Percentiles rank a stretch among this genome's conserved stretches.
phyloP scores from a whole-genome alignment of 345 rosid species.

The Gossypium sturtianum region DNA sequence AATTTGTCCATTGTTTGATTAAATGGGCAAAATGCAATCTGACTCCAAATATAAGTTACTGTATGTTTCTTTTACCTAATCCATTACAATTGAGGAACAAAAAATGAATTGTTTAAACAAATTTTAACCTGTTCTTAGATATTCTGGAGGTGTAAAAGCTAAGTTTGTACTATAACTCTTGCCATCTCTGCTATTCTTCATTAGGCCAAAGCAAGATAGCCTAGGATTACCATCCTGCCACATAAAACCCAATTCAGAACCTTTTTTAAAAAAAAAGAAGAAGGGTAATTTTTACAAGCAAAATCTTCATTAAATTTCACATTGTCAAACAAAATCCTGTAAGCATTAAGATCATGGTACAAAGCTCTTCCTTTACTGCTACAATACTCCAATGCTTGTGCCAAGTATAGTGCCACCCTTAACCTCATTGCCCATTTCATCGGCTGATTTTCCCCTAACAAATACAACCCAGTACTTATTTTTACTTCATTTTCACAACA shows the following conservation, averaged over 20 bases:
- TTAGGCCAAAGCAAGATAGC: slow-evolving; percentile 88
- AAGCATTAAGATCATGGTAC: slow-evolving; percentile 96
- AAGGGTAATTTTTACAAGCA: neutral
- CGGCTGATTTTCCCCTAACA: slow-evolving; percentile 87
- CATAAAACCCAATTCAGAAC: neutral
- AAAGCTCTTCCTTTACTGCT: slow-evolving; percentile 82
- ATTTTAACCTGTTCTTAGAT: slow-evolving; percentile 65
- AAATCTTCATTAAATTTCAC: slow-evolving; percentile 23
- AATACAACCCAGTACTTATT: neutral
- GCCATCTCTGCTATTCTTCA: slow-evolving; percentile 95
- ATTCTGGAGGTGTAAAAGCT: slow-evolving; percentile 98
- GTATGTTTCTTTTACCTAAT: too few relatives aligned
- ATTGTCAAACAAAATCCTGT: slow-evolving; percentile 88
- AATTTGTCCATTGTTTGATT: too few relatives aligned
- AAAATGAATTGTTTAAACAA: neutral
- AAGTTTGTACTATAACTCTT: slow-evolving; percentile 92
- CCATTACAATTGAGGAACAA: neutral
- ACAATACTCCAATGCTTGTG: slow-evolving; percentile 87
- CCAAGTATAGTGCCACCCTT: slow-evolving; percentile 85
- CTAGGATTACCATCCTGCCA: slow-evolving; percentile 88
- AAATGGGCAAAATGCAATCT: too few relatives aligned
- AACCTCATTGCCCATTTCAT: slow-evolving; percentile 99
- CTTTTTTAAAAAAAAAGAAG: too few relatives aligned
- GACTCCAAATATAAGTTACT: too few relatives aligned
- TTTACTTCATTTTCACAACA: too few relatives aligned